These are phyloP conservation scores for Kwoniella botswanensis DNA, from an alignment of 768 basidiomycete species.

Conservation along the genomic window DNA sequence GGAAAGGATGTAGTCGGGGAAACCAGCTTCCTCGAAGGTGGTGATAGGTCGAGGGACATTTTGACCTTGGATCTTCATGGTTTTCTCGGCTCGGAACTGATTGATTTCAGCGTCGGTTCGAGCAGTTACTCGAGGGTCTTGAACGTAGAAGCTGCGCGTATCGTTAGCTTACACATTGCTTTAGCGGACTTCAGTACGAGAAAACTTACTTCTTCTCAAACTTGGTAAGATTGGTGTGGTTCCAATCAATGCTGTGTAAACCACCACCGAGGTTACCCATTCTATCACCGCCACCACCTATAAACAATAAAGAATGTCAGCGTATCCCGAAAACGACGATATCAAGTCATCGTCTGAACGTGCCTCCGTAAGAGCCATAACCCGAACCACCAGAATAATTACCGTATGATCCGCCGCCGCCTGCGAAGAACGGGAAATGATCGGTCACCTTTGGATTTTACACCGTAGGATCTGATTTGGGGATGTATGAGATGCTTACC, in stretches of 20 bases:
- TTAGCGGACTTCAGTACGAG: neutral
- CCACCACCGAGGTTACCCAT: slow-evolving; percentile 83
- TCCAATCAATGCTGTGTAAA: slow-evolving; percentile 86
- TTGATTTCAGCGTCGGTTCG: slow-evolving; percentile 89
- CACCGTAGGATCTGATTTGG: slow-evolving; percentile 1
- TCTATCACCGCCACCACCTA: slow-evolving; percentile 57
- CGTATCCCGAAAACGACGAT: slow-evolving; percentile 39
- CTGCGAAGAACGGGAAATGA: slow-evolving; percentile 32
- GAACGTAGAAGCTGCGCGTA: slow-evolving; percentile 37
- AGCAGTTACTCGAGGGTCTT: slow-evolving; percentile 98
- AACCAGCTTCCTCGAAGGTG: slow-evolving; percentile 90
- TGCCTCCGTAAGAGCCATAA: slow-evolving; percentile 34
- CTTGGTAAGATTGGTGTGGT: slow-evolving; percentile 69
- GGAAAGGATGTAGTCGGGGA: slow-evolving; percentile 93
- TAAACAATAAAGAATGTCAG: slow-evolving; percentile 28
- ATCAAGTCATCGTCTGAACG: slow-evolving; percentile 44
- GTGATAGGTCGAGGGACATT: slow-evolving; percentile 86
- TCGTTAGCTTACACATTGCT: neutral
- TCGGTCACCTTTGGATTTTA: slow-evolving; percentile 10
- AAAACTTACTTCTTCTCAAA: slow-evolving; percentile 88
- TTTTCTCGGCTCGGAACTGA: slow-evolving; percentile 79
- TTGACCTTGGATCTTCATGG: slow-evolving; percentile 92
- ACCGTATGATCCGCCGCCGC: slow-evolving; percentile 60
- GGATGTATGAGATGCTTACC: slow-evolving; percentile 13
- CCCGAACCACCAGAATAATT: slow-evolving; percentile 16